Percentiles rank a stretch among this genome's conserved stretches.
These are phyloP conservation scores for Colletotrichum sp. DNA, from an alignment of 2,329 filamentous ascomycete species.

Conservation along the genomic window DNA sequence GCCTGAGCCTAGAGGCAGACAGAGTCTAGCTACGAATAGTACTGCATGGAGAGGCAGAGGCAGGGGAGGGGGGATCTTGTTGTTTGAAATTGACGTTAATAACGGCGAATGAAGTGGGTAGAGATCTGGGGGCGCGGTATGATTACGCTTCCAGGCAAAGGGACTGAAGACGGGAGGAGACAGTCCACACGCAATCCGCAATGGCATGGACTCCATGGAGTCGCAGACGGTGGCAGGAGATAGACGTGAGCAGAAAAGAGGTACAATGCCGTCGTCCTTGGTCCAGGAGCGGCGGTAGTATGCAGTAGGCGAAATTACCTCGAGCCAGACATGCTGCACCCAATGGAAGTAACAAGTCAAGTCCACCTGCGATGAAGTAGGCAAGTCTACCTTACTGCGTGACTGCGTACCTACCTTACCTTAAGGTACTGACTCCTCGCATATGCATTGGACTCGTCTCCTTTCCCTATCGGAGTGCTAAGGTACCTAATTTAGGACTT, in stretches of 20 bases:
- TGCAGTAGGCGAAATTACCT: conserved; percentile 16
- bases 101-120: conserved; percentile 10
- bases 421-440: background rate
- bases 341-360: background rate
- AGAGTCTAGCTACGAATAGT: background rate
- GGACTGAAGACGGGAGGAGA: background rate
- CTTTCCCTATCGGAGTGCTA: background rate
- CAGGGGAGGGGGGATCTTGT: background rate
- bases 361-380: background rate
- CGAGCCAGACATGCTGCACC: background rate
- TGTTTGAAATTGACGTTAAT: background rate
- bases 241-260: background rate
- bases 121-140: background rate
- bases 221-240: background rate
- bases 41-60: background rate
- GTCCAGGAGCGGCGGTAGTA: conserved; percentile 1
- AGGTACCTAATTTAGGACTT: background rate
- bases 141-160: background rate
- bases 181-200: background rate
- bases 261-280: background rate
- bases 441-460: background rate
- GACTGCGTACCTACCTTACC: no score
- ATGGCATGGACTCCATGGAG: background rate
- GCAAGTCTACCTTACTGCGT: background rate
- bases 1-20: background rate